phyloP scores from a whole-genome alignment of 2,329 filamentous ascomycete species.

The Fusarium zealandicum region DNA sequence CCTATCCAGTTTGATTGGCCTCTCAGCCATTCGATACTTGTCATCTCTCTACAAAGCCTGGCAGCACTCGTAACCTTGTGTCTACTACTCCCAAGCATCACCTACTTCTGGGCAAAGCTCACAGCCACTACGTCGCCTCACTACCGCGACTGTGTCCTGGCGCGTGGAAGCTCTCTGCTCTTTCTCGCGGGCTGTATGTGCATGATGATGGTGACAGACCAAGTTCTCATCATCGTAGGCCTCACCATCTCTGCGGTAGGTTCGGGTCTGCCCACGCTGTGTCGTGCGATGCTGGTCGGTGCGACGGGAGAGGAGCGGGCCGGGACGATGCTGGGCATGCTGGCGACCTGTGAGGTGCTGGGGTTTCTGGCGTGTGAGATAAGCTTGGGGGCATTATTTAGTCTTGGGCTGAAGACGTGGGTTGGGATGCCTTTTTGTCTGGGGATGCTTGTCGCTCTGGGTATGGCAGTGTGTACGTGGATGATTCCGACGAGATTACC shows the following conservation, averaged over 20 bases:
- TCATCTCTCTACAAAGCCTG: slow-evolving; percentile 35
- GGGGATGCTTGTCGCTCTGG: slow-evolving; percentile 16
- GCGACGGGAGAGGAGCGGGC: slow-evolving; percentile 17
- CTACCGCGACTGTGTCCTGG: slow-evolving; percentile 25
- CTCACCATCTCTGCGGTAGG: slow-evolving; percentile 34
- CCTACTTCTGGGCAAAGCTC: slow-evolving; percentile 18
- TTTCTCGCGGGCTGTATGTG: slow-evolving; percentile 37
- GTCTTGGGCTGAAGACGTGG: slow-evolving; percentile 36
- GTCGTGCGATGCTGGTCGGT: slow-evolving; percentile 37
- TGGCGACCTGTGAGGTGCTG: slow-evolving; percentile 38
- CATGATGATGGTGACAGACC: slow-evolving; percentile 31
- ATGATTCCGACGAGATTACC: slow-evolving; percentile 6
- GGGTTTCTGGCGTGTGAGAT: slow-evolving; percentile 32
- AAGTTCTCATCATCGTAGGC: slow-evolving; percentile 33
- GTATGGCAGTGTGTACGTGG: slow-evolving; percentile 29
- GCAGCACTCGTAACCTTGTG: slow-evolving; percentile 35
- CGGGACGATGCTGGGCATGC: slow-evolving; percentile 37
- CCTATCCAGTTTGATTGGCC: slow-evolving; percentile 39
- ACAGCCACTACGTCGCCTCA: slow-evolving; percentile 1
- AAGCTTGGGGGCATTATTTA: slow-evolving; percentile 36
- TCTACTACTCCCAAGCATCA: slow-evolving; percentile 30
- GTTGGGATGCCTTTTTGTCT: slow-evolving; percentile 37
- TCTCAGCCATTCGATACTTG: slow-evolving; percentile 30
- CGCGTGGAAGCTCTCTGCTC: slow-evolving; percentile 29
- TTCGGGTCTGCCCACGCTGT: slow-evolving; percentile 38